Percentiles rank a stretch among this genome's conserved stretches.
These are phyloP conservation scores for Fusarium sublunatum DNA, from an alignment of 2,329 filamentous ascomycete genomes.

Conservation along the genomic window DNA sequence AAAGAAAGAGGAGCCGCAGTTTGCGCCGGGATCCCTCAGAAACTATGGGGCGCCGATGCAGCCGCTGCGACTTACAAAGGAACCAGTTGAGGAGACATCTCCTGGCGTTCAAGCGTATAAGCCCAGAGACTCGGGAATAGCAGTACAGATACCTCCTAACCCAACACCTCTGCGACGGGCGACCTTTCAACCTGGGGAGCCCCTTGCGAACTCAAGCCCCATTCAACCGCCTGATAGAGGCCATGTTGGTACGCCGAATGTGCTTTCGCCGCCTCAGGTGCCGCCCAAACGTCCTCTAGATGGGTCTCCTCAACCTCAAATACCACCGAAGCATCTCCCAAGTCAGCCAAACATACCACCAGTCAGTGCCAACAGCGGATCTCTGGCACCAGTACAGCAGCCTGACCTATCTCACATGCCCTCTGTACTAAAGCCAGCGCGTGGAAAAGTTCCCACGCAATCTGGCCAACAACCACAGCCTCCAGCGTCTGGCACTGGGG, in stretches of 20 bases:
- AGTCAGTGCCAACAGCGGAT: not conserved
- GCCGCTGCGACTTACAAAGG: slow-evolving; percentile 24
- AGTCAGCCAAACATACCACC: not conserved
- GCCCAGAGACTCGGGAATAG: slow-evolving; percentile 5
- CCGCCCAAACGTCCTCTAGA: slow-evolving; percentile 34
- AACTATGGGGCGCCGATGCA: slow-evolving; percentile 19
- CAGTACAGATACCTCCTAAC: slow-evolving; percentile 14
- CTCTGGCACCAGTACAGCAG: slow-evolving; percentile 18
- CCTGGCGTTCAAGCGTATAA: slow-evolving; percentile 36
- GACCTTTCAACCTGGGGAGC: slow-evolving; percentile 44
- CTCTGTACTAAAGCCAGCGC: slow-evolving; percentile 43
- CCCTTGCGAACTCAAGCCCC: slow-evolving; percentile 38
- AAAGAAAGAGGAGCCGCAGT: slow-evolving; percentile 35
- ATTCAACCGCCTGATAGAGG: slow-evolving; percentile 33
- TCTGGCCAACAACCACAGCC: slow-evolving; percentile 20
- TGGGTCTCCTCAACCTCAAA: slow-evolving; percentile 11
- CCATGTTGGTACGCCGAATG: slow-evolving; percentile 35
- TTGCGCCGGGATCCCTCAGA: slow-evolving; percentile 30
- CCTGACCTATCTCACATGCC: slow-evolving; percentile 33
- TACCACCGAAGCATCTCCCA: slow-evolving; percentile 11
- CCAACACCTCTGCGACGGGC: slow-evolving; percentile 24
- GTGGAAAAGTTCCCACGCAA: slow-evolving; percentile 32
- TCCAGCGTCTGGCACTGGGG: not conserved
- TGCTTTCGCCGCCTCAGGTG: slow-evolving; percentile 40
- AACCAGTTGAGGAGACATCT: slow-evolving; percentile 4